Conservation (phyloP, 441 rosid genomes). For the Metrosideros polymorpha region DNA sequence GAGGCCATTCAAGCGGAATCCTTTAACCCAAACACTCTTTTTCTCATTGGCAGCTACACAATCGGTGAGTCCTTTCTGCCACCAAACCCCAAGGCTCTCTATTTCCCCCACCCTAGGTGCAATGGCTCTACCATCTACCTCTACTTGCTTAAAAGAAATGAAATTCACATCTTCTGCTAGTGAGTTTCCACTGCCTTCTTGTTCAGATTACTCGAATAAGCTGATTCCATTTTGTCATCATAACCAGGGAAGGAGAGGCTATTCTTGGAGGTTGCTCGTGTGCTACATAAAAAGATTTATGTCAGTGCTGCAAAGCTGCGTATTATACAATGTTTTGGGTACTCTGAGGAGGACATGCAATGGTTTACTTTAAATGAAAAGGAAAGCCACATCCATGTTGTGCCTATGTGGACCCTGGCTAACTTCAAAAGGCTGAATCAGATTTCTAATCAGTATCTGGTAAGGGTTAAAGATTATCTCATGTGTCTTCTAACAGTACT, state of each 20-base stretch:
- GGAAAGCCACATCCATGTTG: conserved; percentile 89
- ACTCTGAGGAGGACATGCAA: conserved; percentile 72
- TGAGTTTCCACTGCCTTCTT: background rate
- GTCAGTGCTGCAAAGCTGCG: conserved; percentile 63
- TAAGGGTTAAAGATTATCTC: conserved; percentile 17
- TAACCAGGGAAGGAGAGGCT: conserved; percentile 82
- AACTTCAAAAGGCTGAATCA: conserved; percentile 90
- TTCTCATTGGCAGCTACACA: conserved; percentile 90
- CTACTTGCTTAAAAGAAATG: background rate
- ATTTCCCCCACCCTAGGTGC: background rate
- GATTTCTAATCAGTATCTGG: conserved; percentile 63
- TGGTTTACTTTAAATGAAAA: conserved; percentile 79
- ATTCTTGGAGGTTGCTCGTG: conserved; percentile 87
- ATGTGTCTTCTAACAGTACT: background rate
- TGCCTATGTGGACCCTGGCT: conserved; percentile 98
- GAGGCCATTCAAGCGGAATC: conserved; percentile 97
- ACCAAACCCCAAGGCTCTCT: background rate
- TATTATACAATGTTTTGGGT: conserved; percentile 65
- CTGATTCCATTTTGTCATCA: background rate
- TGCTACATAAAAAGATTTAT: conserved; percentile 54
- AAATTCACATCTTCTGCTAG: background rate
- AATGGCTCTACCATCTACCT: background rate
- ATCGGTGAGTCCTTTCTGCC: conserved; percentile 40
- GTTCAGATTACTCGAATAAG: background rate
- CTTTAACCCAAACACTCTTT: conserved; percentile 81